phyloP scores from a whole-genome alignment of 2,329 filamentous ascomycete genomes.

The Aaosphaeria pasadenensis region DNA sequence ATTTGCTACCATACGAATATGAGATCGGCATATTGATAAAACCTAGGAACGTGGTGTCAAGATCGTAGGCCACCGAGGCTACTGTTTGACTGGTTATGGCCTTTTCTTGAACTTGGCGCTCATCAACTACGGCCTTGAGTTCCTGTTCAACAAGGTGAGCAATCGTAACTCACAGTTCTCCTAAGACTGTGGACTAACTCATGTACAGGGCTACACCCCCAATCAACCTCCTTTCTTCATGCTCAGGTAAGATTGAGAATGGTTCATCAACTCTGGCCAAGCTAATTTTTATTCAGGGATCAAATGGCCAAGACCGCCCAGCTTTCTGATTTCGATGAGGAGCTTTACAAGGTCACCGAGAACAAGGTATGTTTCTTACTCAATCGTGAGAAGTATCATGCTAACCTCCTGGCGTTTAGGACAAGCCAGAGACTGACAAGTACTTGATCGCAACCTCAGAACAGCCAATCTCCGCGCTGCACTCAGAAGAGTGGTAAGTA shows the following conservation, averaged over 20 bases:
- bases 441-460: constrained; percentile 75
- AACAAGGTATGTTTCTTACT: background rate
- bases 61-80: constrained; percentile 90
- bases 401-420: constrained; percentile 28
- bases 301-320: constrained; percentile 98
- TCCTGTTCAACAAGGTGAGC: constrained; percentile 69
- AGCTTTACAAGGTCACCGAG: constrained; percentile 78
- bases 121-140: constrained; percentile 92
- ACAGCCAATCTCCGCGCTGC: constrained; percentile 89
- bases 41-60: constrained; percentile 65
- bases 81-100: constrained; percentile 87
- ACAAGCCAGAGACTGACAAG: constrained; percentile 80
- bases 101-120: constrained; percentile 90
- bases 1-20: background rate
- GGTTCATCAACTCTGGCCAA: too few relatives aligned
- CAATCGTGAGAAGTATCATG: background rate
- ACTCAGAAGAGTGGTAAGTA: constrained; percentile 79
- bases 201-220: background rate
- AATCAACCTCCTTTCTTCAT: constrained; percentile 72
- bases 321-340: constrained; percentile 95
- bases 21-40: too few relatives aligned
- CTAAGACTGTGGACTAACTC: constrained; percentile 2
- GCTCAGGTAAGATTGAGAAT: constrained; percentile 49
- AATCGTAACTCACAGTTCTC: constrained; percentile 4
- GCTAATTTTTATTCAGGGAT: constrained; percentile 48